Base-by-base conservation (phyloP, 2,329 filamentous ascomycete genomes). In the Cylindrodendrum hubeiense region DNA sequence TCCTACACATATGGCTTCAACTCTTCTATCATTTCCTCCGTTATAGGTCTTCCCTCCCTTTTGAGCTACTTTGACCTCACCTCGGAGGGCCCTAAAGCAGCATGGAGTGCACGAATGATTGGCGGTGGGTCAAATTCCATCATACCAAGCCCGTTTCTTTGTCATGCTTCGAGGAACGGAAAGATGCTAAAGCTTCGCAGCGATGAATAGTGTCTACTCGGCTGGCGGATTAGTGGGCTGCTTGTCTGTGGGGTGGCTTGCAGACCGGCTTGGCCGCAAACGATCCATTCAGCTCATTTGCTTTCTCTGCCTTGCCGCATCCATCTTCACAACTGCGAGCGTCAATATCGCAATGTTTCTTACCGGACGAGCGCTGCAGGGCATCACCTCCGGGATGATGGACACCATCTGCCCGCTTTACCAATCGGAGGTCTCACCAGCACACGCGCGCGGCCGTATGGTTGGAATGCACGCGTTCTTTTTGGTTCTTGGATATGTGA, bases 1-100 rank as follows among this genome's bases (percentile, higher is more conserved):
- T 55, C 52, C 17, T 55, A 41, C 52, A 44, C 52, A 4, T 55
- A 43, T 44, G 52, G 52, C 21, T 55, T 55, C 19, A 55, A 44
- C 30, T 24, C 33, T 43, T 55, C 52, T 21, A 43, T 41, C 13
- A 43, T 55, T 41, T 37, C 21, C 21, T 28, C 52, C 30, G 52
- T 43, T 3, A 26, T 26, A 10, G 52, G 52, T 5, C 52, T 55
- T 5, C 21, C 22, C 24, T 55, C 52, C 7, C 44, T 55, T 13
- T 43, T 8, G 7, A 10, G 5, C 12, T 55, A 44, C 34, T 55
- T 28, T n/a, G 19, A 12, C n/a, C 46, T 50, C 13, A 22, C 24
- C 17, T 15, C 24, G 12, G n/a, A n/a, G 1, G 46, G 46, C 6
- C 46, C 24, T 8, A 33, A 21, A 15, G 46, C 46, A n/a, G 15